phyloP scores from a whole-genome alignment of 768 basidiomycete species.

The Mycena vulgaris region DNA sequence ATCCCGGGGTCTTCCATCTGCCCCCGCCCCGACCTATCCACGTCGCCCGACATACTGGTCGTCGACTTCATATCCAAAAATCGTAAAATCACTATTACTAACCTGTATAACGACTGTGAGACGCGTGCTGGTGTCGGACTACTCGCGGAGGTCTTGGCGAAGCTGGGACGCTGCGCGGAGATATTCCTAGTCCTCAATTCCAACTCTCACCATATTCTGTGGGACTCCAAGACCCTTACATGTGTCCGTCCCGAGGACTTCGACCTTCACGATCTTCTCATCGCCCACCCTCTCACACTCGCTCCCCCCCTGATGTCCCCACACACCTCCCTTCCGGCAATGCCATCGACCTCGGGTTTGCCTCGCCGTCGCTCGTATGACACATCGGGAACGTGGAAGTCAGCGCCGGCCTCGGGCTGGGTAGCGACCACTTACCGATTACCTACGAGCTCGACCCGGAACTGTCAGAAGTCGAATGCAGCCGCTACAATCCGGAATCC shows the following conservation, averaged over 20 bases:
- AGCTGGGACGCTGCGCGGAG: not conserved
- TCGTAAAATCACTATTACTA: not conserved
- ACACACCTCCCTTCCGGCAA: constrained; percentile 13
- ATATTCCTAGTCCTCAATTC: not conserved
- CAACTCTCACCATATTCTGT: constrained; percentile 15
- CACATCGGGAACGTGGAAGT: constrained; percentile 5
- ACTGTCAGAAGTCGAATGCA: not conserved
- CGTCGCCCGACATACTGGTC: not conserved
- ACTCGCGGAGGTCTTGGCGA: not conserved
- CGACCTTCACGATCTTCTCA: constrained; percentile 5
- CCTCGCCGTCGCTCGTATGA: not conserved
- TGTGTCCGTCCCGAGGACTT: not conserved
- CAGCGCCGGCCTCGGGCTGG: not conserved
- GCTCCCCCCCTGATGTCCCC: not conserved
- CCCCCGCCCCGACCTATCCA: constrained; percentile 1
- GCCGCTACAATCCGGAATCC: not conserved
- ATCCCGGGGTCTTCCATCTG: not conserved
- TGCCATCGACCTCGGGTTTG: constrained; percentile 3
- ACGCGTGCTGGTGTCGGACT: constrained; percentile 5
- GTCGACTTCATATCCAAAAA: not conserved
- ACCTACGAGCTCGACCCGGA: not conserved
- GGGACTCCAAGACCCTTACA: not conserved
- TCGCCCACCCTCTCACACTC: not conserved
- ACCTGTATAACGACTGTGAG: constrained; percentile 10
- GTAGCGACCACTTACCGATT: constrained; percentile 5